Evolutionary conservation across 2,329 filamentous ascomycete species (phyloP).

Genomic region (Apiospora aurea): DNA sequence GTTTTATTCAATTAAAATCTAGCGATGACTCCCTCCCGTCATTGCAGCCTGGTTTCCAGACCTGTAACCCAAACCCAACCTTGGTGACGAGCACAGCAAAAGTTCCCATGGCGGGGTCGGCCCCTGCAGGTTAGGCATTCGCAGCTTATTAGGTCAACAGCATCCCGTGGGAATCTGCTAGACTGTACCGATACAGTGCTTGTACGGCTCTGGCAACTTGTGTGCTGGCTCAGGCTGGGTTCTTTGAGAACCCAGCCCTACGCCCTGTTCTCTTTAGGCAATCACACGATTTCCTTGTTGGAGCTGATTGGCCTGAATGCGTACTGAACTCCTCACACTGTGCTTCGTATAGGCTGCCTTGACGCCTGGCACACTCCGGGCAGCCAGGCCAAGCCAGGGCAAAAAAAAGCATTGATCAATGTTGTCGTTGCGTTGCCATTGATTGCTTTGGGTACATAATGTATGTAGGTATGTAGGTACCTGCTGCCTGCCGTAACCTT

Average conservation of each 20-base stretch:
- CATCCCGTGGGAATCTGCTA: neutral
- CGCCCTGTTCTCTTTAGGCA: slow-evolving; percentile 3
- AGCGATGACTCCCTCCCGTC: neutral
- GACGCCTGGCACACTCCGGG: neutral
- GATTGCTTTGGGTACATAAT: too few relatives aligned
- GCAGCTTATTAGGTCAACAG: neutral
- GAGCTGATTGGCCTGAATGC: neutral
- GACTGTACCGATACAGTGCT: neutral
- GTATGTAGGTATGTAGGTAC: too few relatives aligned
- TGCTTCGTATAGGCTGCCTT: neutral
- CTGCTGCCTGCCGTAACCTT: too few relatives aligned
- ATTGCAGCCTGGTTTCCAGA: slow-evolving; percentile 3
- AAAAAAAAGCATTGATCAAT: too few relatives aligned
- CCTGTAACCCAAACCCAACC: neutral
- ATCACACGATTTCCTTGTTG: neutral
- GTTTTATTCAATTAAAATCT: neutral
- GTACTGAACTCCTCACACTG: neutral
- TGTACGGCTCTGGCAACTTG: neutral
- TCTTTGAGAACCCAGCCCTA: neutral
- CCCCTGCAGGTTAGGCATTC: slow-evolving; percentile 16
- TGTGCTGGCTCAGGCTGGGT: neutral
- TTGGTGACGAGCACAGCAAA: neutral
- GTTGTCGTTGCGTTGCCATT: slow-evolving; percentile 17
- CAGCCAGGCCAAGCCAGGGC: too few relatives aligned
- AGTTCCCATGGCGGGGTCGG: slow-evolving; percentile 8